Percentiles rank a stretch among this genome's conserved stretches.
Conservation (phyloP, 306 rosid genomes). For the Trifolium subterraneum region DNA sequence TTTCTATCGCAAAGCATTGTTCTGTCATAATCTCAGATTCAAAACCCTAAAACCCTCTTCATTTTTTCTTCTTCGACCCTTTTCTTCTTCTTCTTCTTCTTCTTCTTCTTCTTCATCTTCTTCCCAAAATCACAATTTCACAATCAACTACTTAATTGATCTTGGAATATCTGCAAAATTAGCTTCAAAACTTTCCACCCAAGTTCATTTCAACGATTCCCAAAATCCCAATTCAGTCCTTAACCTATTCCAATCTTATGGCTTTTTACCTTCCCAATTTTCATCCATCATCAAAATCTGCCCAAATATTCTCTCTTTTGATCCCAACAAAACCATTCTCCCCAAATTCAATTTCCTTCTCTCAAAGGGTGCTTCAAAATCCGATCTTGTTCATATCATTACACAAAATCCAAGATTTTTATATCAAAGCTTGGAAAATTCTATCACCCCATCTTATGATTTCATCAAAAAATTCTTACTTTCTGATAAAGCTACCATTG, state of each 20-base stretch:
- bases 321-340: constrained; percentile 27
- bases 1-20: neutral
- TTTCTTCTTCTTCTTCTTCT: constrained; percentile 8
- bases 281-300: neutral
- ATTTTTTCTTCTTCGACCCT: neutral
- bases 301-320: neutral
- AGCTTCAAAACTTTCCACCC: constrained; percentile 42
- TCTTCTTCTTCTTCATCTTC: too few relatives aligned
- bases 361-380: constrained; percentile 45
- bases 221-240: constrained; percentile 42
- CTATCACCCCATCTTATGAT: constrained; percentile 41
- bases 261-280: constrained; percentile 37
- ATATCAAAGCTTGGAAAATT: constrained; percentile 31
- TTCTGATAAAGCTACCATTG: constrained; percentile 23
- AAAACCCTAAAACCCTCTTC: neutral
- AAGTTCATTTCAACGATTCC: constrained; percentile 29
- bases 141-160: constrained; percentile 44
- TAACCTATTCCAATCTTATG: neutral
- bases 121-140: neutral
- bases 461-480: constrained; percentile 19
- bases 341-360: constrained; percentile 51
- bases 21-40: neutral
- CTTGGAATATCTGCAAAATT: constrained; percentile 37
- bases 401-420: constrained; percentile 1
- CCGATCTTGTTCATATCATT: constrained; percentile 33